phyloP scores from a whole-genome alignment of 306 rosid genomes.

The Oxytropis ochrocephala region DNA sequence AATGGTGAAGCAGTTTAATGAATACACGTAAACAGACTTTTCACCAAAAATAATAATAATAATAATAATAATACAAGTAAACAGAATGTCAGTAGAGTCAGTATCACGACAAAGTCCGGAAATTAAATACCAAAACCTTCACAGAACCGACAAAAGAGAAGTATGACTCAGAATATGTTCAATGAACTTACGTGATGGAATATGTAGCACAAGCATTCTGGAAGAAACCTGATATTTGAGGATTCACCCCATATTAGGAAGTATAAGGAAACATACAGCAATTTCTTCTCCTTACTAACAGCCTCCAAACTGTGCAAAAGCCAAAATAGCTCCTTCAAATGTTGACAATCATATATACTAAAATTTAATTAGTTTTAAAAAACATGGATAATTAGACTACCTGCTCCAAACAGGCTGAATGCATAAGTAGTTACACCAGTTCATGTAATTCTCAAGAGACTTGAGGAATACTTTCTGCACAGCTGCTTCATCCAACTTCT shows the following conservation, averaged over 20 bases:
- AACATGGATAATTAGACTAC: slow-evolving; percentile 32
- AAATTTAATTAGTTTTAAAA: slow-evolving; percentile 11
- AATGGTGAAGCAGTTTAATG: background rate
- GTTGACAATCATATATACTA: slow-evolving; percentile 9
- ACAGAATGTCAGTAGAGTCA: background rate
- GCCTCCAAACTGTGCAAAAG: slow-evolving; percentile 52
- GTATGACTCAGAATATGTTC: background rate
- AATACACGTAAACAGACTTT: background rate
- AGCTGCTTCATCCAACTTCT: slow-evolving; percentile 84
- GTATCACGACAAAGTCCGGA: background rate
- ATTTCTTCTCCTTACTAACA: slow-evolving; percentile 63
- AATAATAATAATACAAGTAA: too few relatives aligned
- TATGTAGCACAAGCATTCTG: slow-evolving; percentile 99
- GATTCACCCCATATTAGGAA: slow-evolving; percentile 97
- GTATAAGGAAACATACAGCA: slow-evolving; percentile 63
- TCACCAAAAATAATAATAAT: too few relatives aligned
- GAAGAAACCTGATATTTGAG: slow-evolving; percentile 81
- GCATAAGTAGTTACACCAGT: slow-evolving; percentile 76
- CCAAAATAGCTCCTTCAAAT: slow-evolving; percentile 11
- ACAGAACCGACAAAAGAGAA: background rate
- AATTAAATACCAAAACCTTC: background rate
- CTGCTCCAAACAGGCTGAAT: slow-evolving; percentile 92
- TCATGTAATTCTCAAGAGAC: slow-evolving; percentile 82
- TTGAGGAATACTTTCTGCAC: slow-evolving; percentile 52
- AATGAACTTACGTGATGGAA: slow-evolving; percentile 85